phyloP scores from a whole-genome alignment of 192 early-diverging fungal species.

The Martensiomyces pterosporus region DNA sequence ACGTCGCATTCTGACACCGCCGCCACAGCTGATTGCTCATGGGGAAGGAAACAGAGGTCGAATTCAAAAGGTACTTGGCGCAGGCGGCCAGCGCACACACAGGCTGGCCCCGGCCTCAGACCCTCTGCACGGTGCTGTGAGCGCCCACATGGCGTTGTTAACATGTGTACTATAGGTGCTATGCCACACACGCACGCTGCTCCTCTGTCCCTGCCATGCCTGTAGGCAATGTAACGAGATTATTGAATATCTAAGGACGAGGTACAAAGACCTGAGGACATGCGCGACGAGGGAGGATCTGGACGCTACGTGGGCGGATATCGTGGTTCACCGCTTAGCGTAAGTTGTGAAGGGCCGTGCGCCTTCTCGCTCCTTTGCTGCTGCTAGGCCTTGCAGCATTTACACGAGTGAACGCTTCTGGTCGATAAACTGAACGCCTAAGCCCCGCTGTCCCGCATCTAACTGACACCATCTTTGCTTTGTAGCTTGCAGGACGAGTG shows the following conservation, averaged over 20 bases:
- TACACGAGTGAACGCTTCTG: too few relatives aligned
- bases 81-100: too few relatives aligned
- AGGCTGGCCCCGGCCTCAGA: too few relatives aligned
- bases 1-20: too few relatives aligned
- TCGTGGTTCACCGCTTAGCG: conserved; percentile 26
- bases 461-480: too few relatives aligned
- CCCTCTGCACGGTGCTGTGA: too few relatives aligned
- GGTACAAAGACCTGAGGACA: conserved; percentile 23
- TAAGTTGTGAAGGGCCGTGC: too few relatives aligned
- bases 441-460: too few relatives aligned
- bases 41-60: conserved; percentile 6
- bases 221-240: conserved; percentile 17
- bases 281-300: conserved; percentile 19
- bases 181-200: neutral
- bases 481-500: conserved; percentile 38
- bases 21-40: conserved; percentile 3
- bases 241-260: conserved; percentile 12
- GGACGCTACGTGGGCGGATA: conserved; percentile 36
- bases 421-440: too few relatives aligned
- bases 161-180: neutral
- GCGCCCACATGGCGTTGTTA: too few relatives aligned
- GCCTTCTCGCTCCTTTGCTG: too few relatives aligned
- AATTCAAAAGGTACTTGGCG: conserved; percentile 18
- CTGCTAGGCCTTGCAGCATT: too few relatives aligned
- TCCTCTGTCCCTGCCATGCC: neutral